Conservation (phyloP, 164 flowering plant species). For the Tinospora cordifolia region DNA sequence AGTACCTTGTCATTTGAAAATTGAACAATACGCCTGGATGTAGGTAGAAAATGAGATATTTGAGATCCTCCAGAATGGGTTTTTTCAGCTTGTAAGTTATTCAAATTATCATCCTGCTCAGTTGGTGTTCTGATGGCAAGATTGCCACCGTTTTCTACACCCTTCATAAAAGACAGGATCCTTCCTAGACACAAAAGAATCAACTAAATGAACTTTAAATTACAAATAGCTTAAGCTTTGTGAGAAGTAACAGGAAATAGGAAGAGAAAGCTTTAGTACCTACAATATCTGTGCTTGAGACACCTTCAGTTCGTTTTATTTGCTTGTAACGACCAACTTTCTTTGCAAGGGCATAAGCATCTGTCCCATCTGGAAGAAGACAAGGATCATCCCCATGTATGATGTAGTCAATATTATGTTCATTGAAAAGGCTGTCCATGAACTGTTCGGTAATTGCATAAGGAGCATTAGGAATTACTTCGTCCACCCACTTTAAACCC, state of each 20-base stretch:
- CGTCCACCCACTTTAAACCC: conserved; percentile 85
- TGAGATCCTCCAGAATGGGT: conserved; percentile 26
- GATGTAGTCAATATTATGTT: conserved; percentile 62
- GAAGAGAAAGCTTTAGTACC: conserved; percentile 31
- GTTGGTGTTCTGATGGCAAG: conserved; percentile 14
- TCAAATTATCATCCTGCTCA: conserved; percentile 19
- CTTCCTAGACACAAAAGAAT: conserved; percentile 44
- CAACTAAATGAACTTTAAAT: not conserved
- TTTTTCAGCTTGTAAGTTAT: conserved; percentile 12
- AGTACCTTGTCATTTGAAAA: conserved; percentile 81
- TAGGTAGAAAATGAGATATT: conserved; percentile 65
- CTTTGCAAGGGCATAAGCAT: conserved; percentile 63
- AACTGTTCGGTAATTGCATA: conserved; percentile 69
- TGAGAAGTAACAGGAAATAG: not conserved
- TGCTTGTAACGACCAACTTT: conserved; percentile 64
- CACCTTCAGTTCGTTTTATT: conserved; percentile 66
- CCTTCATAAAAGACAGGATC: conserved; percentile 49
- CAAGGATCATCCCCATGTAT: conserved; percentile 68
- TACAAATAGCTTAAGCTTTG: not conserved
- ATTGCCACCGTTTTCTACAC: conserved; percentile 24
- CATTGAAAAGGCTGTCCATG: conserved; percentile 58
- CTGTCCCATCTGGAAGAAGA: conserved; percentile 59
- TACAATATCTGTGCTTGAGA: conserved; percentile 68
- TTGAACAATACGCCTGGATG: conserved; percentile 75
- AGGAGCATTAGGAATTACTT: conserved; percentile 70